phyloP scores from a whole-genome alignment of 192 early-diverging fungal species.

The Backusella liffmaniae region DNA sequence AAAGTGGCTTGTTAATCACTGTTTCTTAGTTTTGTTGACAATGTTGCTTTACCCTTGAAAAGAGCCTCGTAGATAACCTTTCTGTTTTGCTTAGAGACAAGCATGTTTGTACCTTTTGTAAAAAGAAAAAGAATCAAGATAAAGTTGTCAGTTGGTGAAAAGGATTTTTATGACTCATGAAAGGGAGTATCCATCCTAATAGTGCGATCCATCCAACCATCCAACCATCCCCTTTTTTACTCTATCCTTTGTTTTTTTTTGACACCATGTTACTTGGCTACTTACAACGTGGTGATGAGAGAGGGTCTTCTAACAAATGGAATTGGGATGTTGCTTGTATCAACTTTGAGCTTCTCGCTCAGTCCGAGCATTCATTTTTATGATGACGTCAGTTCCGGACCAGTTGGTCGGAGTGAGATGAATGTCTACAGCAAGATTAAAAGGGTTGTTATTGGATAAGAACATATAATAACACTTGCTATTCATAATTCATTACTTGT shows the following conservation, averaged over 20 bases:
- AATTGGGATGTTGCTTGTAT: neutral
- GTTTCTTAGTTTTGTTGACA: neutral
- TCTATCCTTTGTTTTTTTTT: neutral
- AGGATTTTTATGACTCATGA: neutral
- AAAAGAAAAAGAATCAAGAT: no score
- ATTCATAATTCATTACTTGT: no score
- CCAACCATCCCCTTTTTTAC: neutral
- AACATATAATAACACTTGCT: neutral
- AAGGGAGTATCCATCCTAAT: neutral
- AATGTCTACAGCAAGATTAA: neutral
- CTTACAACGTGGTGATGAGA: conserved; percentile 10
- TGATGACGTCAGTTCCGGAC: neutral
- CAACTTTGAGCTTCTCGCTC: neutral
- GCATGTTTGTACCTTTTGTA: conserved; percentile 65
- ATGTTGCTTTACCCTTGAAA: conserved; percentile 65
- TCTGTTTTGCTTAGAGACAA: conserved; percentile 96
- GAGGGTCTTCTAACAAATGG: conserved; percentile 4
- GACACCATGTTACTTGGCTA: neutral
- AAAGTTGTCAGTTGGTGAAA: neutral
- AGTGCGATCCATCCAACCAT: neutral
- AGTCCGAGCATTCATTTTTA: neutral
- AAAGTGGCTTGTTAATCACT: neutral
- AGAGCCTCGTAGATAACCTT: conserved; percentile 94
- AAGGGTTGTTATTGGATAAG: neutral
- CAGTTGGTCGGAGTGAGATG: no score